Percentiles rank a stretch among this genome's conserved stretches.
phyloP scores from a whole-genome alignment of 257 asterid genomes.

The Jacaranda mimosifolia region DNA sequence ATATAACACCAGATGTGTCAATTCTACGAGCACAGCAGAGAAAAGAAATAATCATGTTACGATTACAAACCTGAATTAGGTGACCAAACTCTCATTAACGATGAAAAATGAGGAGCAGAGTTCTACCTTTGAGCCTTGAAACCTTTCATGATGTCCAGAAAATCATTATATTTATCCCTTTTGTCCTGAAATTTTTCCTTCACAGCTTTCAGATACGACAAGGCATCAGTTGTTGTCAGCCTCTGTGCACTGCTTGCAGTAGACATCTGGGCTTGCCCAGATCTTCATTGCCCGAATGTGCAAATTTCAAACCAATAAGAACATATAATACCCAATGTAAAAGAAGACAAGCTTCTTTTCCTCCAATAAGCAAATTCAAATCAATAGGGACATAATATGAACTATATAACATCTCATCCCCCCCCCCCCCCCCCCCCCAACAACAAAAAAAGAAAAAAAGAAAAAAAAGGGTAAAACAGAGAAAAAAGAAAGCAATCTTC shows the following conservation, averaged over 20 bases:
- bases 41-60: neutral
- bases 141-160: slow-evolving; percentile 80
- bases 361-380: neutral
- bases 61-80: neutral
- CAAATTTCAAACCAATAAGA: slow-evolving; percentile 8
- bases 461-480: neutral
- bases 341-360: no score
- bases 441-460: neutral
- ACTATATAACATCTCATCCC: neutral
- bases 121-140: slow-evolving; percentile 77
- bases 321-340: no score
- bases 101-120: slow-evolving; percentile 1
- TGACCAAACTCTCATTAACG: slow-evolving; percentile 23
- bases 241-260: slow-evolving; percentile 55
- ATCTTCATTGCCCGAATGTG: slow-evolving; percentile 45
- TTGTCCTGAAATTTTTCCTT: slow-evolving; percentile 65
- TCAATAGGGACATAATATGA: neutral
- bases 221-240: slow-evolving; percentile 69
- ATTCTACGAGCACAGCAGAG: slow-evolving; percentile 47
- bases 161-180: slow-evolving; percentile 66
- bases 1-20: slow-evolving; percentile 58
- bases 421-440: no score
- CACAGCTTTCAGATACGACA: slow-evolving; percentile 69
- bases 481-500: neutral
- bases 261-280: slow-evolving; percentile 60